phyloP scores from a whole-genome alignment of 163 green algal species.

The Trebouxiophyceae sp. region DNA sequence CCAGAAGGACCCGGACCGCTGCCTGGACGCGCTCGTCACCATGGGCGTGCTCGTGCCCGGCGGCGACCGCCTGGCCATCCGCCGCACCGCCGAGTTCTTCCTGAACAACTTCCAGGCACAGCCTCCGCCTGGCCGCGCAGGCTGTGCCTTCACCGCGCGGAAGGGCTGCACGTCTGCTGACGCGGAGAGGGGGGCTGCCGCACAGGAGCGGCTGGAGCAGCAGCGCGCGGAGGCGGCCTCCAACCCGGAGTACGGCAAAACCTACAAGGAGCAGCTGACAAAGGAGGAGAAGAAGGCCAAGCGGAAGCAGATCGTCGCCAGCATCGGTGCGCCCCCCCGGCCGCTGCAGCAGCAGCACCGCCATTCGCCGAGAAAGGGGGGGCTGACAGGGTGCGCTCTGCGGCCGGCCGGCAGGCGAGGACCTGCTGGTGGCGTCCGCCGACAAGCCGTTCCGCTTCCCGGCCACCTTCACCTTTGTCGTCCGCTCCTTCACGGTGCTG shows the following conservation, averaged over 20 bases:
- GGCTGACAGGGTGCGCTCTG: no score
- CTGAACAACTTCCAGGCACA: constrained; percentile 75
- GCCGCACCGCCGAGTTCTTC: constrained; percentile 93
- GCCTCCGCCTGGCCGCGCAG: neutral
- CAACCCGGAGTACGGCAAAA: constrained; percentile 51
- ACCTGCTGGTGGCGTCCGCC: constrained; percentile 86
- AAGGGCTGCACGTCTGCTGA: no score
- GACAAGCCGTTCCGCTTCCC: constrained; percentile 90
- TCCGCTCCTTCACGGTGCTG: constrained; percentile 85
- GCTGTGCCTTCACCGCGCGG: neutral
- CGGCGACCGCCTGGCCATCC: constrained; percentile 80
- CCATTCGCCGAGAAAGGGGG: no score
- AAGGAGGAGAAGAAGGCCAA: constrained; percentile 85
- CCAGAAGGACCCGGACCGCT: constrained; percentile 69
- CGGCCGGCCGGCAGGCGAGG: constrained; percentile 61
- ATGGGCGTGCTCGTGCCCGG: constrained; percentile 90
- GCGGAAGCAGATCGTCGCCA: constrained; percentile 82
- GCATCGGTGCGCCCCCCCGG: constrained; percentile 57
- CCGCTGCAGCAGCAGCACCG: no score
- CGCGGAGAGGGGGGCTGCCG: no score
- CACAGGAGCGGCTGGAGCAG: constrained; percentile 66
- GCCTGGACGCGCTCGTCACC: constrained; percentile 77
- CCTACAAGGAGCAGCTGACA: constrained; percentile 73
- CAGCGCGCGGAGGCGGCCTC: constrained; percentile 52
- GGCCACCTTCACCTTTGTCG: constrained; percentile 88